These are phyloP conservation scores for Camptophora hylomeconis DNA, from an alignment of 2,329 filamentous ascomycete species.

Conservation along the genomic window DNA sequence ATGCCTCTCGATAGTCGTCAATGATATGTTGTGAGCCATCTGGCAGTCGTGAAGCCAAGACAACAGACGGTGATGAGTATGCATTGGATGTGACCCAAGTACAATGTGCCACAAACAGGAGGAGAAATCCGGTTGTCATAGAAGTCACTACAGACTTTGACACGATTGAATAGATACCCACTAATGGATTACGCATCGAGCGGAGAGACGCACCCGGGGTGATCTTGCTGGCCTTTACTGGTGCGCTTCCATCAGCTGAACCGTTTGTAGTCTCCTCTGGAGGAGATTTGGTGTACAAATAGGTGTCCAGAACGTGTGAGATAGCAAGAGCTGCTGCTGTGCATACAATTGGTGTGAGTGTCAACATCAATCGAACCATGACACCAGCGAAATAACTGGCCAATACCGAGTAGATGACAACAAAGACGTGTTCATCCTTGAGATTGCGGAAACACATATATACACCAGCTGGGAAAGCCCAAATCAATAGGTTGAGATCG, in stretches of 20 bases:
- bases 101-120: slow-evolving; percentile 93
- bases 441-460: slow-evolving; percentile 96
- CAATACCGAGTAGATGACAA: slow-evolving; percentile 93
- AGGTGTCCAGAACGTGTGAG: slow-evolving; percentile 80
- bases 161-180: slow-evolving; percentile 70
- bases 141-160: slow-evolving; percentile 70
- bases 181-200: slow-evolving; percentile 55
- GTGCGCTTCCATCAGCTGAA: slow-evolving; percentile 22
- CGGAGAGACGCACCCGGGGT: slow-evolving; percentile 49
- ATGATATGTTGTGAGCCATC: slow-evolving; percentile 98
- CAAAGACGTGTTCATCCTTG: slow-evolving; percentile 91
- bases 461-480: slow-evolving; percentile 96
- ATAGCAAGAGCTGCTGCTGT: slow-evolving; percentile 81
- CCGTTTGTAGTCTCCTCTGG: slow-evolving; percentile 29
- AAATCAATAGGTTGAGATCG: slow-evolving; percentile 94
- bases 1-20: slow-evolving; percentile 97
- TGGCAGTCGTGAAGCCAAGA: slow-evolving; percentile 79
- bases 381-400: slow-evolving; percentile 97
- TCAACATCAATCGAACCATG: slow-evolving; percentile 98
- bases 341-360: slow-evolving; percentile 89
- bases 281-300: slow-evolving; percentile 56
- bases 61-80: slow-evolving; percentile 95
- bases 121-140: slow-evolving; percentile 62
- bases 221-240: slow-evolving; percentile 37
- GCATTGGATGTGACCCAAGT: slow-evolving; percentile 99